phyloP scores from a whole-genome alignment of 176 grass and related monocot genomes.

The Puya raimondii region DNA sequence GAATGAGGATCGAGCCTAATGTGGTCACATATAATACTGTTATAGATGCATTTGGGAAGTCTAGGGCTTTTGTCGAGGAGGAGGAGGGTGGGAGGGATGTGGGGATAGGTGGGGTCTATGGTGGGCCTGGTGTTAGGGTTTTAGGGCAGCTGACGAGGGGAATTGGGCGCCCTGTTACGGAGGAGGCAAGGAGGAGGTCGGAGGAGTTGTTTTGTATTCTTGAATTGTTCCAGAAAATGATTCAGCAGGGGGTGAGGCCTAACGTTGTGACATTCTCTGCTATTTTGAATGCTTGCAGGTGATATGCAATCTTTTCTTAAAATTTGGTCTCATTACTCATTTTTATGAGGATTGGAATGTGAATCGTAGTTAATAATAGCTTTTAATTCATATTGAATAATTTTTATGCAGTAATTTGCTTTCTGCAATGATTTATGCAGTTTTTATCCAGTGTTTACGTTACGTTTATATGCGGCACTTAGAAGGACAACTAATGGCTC shows the following conservation, averaged over 20 bases:
- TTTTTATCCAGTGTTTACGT: too few relatives aligned
- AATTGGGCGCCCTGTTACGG: slow-evolving; percentile 7
- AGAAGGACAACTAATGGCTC: too few relatives aligned
- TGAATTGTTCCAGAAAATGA: slow-evolving; percentile 97
- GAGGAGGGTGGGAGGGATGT: slow-evolving; percentile 30
- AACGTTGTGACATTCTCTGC: slow-evolving; percentile 99
- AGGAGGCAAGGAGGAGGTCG: slow-evolving; percentile 50
- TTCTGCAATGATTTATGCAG: too few relatives aligned
- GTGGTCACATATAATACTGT: slow-evolving; percentile 96
- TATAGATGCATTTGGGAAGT: slow-evolving; percentile 95
- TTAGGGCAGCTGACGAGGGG: slow-evolving; percentile 27
- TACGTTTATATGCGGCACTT: too few relatives aligned
- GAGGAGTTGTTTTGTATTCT: slow-evolving; percentile 89
- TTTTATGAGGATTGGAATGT: neutral
- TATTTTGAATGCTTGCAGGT: slow-evolving; percentile 99
- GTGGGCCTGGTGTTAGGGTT: slow-evolving; percentile 45
- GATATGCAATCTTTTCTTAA: slow-evolving; percentile 16
- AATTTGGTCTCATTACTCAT: neutral
- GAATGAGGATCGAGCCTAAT: slow-evolving; percentile 83
- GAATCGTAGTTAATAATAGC: neutral
- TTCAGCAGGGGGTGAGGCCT: slow-evolving; percentile 86
- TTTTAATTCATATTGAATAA: too few relatives aligned
- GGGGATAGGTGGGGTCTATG: slow-evolving; percentile 35
- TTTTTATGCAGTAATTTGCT: too few relatives aligned
- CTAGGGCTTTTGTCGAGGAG: slow-evolving; percentile 41